A percentile compares a stretch with the other conserved stretches of the same genome.
Evolutionary conservation across 176 grass and related monocot species (phyloP).

Genomic region (Triticum timopheevii): DNA sequence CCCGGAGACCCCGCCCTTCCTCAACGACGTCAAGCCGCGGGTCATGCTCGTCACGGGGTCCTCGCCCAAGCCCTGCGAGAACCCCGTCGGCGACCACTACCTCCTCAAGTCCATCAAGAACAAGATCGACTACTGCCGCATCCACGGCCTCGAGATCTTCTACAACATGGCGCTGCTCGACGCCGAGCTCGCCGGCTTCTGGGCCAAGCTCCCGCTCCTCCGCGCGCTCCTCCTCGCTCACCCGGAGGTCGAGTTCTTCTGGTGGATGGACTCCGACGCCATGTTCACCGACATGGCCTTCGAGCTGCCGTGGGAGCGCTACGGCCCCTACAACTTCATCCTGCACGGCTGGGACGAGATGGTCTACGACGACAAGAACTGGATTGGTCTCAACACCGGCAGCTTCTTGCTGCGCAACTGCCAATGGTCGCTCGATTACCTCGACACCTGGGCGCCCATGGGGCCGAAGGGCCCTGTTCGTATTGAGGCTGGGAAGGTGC

Average conservation of each 20-base stretch:
- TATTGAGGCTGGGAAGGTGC: constrained; percentile 74
- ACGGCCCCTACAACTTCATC: constrained; percentile 70
- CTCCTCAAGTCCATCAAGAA: constrained; percentile 98
- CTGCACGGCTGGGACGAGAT: constrained; percentile 97
- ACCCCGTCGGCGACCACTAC: constrained; percentile 97
- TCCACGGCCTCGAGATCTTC: constrained; percentile 95
- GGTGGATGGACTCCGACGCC: constrained; percentile 99
- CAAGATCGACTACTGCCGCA: constrained; percentile 99
- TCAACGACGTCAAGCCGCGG: constrained; percentile 76
- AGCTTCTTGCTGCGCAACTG: constrained; percentile 96
- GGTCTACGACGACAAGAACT: constrained; percentile 96
- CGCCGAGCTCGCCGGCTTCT: constrained; percentile 93
- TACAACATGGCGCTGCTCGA: constrained; percentile 97
- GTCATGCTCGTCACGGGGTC: constrained; percentile 92
- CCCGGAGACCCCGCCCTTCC: constrained; percentile 75
- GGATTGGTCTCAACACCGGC: constrained; percentile 97
- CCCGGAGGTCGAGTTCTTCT: constrained; percentile 94
- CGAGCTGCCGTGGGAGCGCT: constrained; percentile 95
- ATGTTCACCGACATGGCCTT: constrained; percentile 99
- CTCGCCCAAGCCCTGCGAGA: constrained; percentile 96
- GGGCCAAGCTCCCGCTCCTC: constrained; percentile 94
- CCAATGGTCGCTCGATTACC: constrained; percentile 96
- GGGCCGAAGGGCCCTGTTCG: constrained; percentile 93
- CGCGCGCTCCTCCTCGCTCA: constrained; percentile 84
- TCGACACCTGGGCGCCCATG: constrained; percentile 95